Evolutionary conservation across 768 basidiomycete species (phyloP), one percentile per base, ranked within the genome.

Genomic region (Lentinula edodes): DNA sequence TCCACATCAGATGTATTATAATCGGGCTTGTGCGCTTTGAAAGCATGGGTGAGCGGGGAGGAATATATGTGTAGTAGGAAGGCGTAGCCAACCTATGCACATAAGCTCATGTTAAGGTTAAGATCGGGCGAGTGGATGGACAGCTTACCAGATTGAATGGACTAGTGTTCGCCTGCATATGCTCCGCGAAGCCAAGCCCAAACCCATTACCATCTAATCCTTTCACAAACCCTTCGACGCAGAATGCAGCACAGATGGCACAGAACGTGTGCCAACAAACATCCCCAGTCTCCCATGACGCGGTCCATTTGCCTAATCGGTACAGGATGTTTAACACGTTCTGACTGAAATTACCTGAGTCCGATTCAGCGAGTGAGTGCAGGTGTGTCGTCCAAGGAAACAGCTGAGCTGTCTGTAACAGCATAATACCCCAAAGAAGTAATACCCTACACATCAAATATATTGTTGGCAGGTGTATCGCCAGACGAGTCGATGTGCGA

Each of bases 251-350:
- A 63, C 90, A 90, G 8, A 89, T 81, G 12, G 90, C 75, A 43
- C 80, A 78, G 69, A 91, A 92, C 0, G 88, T 90, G 36, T 73
- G 74, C 90, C 91, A 92, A 69, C 89, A 90, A 9, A 91, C 74
- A 28, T 85, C 77, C 0, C 78, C 71, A 77, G 88, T 90, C 41
- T 84, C 80, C 65, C 77, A 78, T 38, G 72, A 66, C 7, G 75
- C 70, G 5, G 70, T 77, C 85, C 83, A 86, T 0, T 69, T 60
- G 1, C 75, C 76, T 6, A 88, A 57, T 2, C 67, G 39, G 39
- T 72, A 72, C 10, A 81, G 63, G 56, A 69, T 73, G 8, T 66
- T 55, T 18, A 69, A 72, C 46, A 68, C 62, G 18, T 71, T 65
- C 4, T 73, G 63, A n/a, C 38, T 45, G 9, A 56, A 13, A n/a